Evolutionary conservation across 441 rosid species (phyloP).

Genomic region (Syzygium malaccense): DNA sequence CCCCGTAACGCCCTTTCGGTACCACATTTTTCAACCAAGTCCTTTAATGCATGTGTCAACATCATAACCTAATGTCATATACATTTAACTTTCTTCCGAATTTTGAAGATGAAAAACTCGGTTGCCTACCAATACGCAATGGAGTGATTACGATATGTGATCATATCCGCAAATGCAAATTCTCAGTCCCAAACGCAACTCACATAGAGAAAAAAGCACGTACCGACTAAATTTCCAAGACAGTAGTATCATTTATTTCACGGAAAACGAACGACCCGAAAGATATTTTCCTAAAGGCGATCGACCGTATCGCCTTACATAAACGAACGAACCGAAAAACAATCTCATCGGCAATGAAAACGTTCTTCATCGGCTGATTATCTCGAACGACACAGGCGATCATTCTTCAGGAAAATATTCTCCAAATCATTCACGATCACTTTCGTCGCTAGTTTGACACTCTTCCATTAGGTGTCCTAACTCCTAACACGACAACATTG

Average conservation of each 20-base stretch:
- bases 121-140: no score
- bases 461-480: no score
- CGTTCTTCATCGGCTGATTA: accelerated
- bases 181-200: background rate
- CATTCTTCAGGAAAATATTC: no score
- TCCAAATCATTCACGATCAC: no score
- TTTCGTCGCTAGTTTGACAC: no score
- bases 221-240: background rate
- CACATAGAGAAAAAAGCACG: background rate
- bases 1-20: background rate
- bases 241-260: accelerated
- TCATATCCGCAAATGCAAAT: background rate
- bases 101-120: background rate
- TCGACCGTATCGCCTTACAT: accelerated
- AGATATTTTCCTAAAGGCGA: accelerated
- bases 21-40: background rate
- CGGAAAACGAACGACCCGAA: background rate
- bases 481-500: no score
- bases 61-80: background rate
- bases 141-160: background rate
- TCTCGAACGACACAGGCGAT: accelerated
- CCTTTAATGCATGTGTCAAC: background rate
- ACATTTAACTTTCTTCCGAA: background rate
- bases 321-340: background rate
- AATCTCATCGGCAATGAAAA: background rate